Conservation (phyloP, 176 grass and related monocot species). For the Phyllostachys edulis region DNA sequence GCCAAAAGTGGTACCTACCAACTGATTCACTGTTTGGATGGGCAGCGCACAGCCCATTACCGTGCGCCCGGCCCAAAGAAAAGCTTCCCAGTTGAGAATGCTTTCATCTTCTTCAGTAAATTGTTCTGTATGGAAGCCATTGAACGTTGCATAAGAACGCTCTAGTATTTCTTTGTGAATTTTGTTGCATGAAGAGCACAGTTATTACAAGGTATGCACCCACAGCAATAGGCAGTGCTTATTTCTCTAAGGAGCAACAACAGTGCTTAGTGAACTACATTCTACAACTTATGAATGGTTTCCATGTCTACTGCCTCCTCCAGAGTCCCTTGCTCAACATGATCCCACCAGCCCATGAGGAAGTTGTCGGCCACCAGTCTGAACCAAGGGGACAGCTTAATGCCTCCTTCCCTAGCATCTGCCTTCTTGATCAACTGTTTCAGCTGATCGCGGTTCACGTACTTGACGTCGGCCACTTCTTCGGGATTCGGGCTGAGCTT, state of each 20-base stretch:
- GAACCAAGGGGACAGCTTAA: slow-evolving; percentile 93
- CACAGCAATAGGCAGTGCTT: not conserved
- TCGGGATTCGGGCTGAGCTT: slow-evolving; percentile 64
- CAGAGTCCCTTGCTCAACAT: slow-evolving; percentile 73
- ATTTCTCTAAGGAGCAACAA: not conserved
- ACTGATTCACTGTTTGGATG: not conserved
- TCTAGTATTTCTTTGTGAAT: not conserved
- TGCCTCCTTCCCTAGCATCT: slow-evolving; percentile 58
- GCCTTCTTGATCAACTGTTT: slow-evolving; percentile 73
- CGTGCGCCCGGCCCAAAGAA: not conserved
- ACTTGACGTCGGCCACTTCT: slow-evolving; percentile 75
- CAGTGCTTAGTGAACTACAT: not conserved
- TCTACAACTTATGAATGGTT: slow-evolving; percentile 76
- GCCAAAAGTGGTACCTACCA: not conserved
- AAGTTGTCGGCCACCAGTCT: slow-evolving; percentile 91
- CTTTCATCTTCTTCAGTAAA: not conserved
- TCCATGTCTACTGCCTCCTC: slow-evolving; percentile 59
- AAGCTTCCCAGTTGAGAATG: not conserved
- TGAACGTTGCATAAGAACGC: not conserved
- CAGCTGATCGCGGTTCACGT: slow-evolving; percentile 65
- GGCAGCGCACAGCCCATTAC: not conserved
- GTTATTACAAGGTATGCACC: not conserved
- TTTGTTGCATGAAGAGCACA: not conserved
- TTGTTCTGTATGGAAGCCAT: not conserved
- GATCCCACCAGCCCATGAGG: slow-evolving; percentile 89